A percentile compares a stretch with the other conserved stretches of the same genome.
Conservation (phyloP, 768 basidiomycete species). For the Boletellus sp. region DNA sequence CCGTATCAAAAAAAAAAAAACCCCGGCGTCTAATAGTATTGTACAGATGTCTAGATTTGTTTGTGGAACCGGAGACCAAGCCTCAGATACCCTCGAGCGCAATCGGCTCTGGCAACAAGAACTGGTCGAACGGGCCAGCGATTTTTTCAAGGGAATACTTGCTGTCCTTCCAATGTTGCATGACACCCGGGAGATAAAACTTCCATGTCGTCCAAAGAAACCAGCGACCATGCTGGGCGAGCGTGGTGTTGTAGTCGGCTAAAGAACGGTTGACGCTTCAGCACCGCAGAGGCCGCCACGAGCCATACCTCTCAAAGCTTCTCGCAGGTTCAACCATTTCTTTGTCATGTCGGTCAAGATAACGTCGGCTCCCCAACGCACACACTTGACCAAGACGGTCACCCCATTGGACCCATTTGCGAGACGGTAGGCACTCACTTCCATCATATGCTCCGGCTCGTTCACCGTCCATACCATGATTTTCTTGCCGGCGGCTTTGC, state of each 20-base stretch:
- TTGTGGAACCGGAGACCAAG: neutral
- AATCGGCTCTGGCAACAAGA: constrained; percentile 25
- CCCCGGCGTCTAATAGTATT: constrained; percentile 1
- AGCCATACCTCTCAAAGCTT: constrained; percentile 50
- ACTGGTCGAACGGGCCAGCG: constrained; percentile 52
- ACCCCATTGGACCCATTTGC: neutral
- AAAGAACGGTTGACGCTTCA: constrained; percentile 1
- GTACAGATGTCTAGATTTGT: neutral
- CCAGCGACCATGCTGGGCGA: constrained; percentile 56
- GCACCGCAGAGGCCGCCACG: neutral
- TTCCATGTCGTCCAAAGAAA: constrained; percentile 71
- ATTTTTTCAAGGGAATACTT: constrained; percentile 43
- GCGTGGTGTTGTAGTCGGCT: constrained; percentile 68
- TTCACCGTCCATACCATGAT: constrained; percentile 98
- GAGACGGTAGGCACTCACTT: constrained; percentile 44
- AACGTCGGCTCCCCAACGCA: constrained; percentile 73
- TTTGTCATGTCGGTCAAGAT: constrained; percentile 76
- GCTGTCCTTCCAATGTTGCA: constrained; percentile 25
- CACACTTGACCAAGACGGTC: constrained; percentile 45
- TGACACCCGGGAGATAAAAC: constrained; percentile 54
- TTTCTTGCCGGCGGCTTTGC: constrained; percentile 73
- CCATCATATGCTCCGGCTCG: constrained; percentile 82
- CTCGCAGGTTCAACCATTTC: constrained; percentile 63
- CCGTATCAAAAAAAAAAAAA: too few species aligned
- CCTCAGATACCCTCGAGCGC: constrained; percentile 17